phyloP scores from a whole-genome alignment of 2,329 filamentous ascomycete genomes.

The Aspergillus novofumigatus region DNA sequence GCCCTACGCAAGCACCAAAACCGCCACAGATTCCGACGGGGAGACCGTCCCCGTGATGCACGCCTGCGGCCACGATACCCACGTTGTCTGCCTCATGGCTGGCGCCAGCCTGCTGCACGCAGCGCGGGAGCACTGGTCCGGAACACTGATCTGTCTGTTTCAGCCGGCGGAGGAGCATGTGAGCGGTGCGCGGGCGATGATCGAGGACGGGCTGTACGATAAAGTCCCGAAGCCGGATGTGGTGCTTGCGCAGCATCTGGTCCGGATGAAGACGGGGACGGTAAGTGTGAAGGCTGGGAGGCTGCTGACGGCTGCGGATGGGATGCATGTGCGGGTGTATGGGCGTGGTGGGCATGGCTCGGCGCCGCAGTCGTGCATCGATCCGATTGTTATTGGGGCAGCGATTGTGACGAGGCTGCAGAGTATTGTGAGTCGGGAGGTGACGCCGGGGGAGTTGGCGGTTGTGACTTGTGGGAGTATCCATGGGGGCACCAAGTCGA shows the following conservation, averaged over 20 bases:
- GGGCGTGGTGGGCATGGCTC: constrained; percentile 45
- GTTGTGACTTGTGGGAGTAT: constrained; percentile 46
- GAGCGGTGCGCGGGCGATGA: constrained; percentile 56
- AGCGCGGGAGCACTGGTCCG: constrained; percentile 48
- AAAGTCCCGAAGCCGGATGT: constrained; percentile 53
- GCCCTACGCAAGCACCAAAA: constrained; percentile 50
- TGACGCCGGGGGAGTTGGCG: constrained; percentile 37
- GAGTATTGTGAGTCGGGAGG: constrained; percentile 38
- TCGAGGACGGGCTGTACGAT: constrained; percentile 54
- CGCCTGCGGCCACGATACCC: constrained; percentile 65
- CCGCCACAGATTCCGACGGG: constrained; percentile 44
- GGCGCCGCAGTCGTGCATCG: constrained; percentile 42
- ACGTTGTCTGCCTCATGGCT: constrained; percentile 57
- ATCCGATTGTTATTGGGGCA: constrained; percentile 45
- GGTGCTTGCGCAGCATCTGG: constrained; percentile 54
- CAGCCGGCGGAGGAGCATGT: constrained; percentile 62
- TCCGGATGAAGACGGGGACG: constrained; percentile 35
- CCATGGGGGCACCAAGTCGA: constrained; percentile 41
- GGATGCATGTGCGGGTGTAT: constrained; percentile 34
- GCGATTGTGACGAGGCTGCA: constrained; percentile 41
- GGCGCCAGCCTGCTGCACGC: constrained; percentile 48
- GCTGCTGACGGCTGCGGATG: constrained; percentile 34
- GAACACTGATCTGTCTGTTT: constrained; percentile 58
- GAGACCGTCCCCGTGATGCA: constrained; percentile 59
- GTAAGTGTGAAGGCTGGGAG: constrained; percentile 31